Percentiles rank a stretch among this genome's conserved stretches.
These are phyloP conservation scores for Colletotrichum navitas DNA, from an alignment of 2,329 filamentous ascomycete species.

Conservation along the genomic window DNA sequence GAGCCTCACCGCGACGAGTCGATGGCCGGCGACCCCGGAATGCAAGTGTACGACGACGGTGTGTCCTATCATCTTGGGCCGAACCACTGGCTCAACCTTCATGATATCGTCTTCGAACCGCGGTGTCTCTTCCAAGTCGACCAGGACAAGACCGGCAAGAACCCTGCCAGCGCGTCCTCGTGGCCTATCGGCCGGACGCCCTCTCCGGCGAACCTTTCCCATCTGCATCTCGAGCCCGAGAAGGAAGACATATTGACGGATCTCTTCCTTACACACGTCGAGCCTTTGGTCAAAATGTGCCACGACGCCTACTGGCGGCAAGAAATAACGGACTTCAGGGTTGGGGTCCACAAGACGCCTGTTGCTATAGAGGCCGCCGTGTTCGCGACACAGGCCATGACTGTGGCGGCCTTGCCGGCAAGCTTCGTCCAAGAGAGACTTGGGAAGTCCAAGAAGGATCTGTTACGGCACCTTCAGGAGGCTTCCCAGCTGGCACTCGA, in stretches of 20 bases:
- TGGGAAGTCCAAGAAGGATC: constrained; percentile 19
- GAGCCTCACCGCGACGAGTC: constrained; percentile 26
- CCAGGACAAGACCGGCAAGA: constrained; percentile 30
- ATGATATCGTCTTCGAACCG: constrained; percentile 38
- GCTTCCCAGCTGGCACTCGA: constrained; percentile 30
- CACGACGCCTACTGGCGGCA: constrained; percentile 36
- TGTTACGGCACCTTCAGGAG: constrained; percentile 32
- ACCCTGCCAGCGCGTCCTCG: constrained; percentile 23
- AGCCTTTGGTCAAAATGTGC: constrained; percentile 32
- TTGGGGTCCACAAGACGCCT: constrained; percentile 32
- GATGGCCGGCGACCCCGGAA: constrained; percentile 32
- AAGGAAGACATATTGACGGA: constrained; percentile 37
- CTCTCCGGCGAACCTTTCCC: constrained; percentile 19
- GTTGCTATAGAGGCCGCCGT: constrained; percentile 32
- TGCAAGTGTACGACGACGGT: constrained; percentile 38
- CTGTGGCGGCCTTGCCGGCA: constrained; percentile 34
- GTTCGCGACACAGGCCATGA: constrained; percentile 38
- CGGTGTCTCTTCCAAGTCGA: constrained; percentile 37
- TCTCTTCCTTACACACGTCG: constrained; percentile 34
- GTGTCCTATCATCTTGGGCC: constrained; percentile 41
- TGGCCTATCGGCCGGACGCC: constrained; percentile 35
- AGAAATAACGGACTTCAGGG: constrained; percentile 39
- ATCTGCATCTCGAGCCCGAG: constrained; percentile 31
- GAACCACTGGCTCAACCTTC: constrained; percentile 39
- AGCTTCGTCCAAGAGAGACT: constrained; percentile 21